A percentile compares a stretch with the other conserved stretches of the same genome.
Conservation (phyloP, 2,329 filamentous ascomycete species). For the Fonsecaea erecta region DNA sequence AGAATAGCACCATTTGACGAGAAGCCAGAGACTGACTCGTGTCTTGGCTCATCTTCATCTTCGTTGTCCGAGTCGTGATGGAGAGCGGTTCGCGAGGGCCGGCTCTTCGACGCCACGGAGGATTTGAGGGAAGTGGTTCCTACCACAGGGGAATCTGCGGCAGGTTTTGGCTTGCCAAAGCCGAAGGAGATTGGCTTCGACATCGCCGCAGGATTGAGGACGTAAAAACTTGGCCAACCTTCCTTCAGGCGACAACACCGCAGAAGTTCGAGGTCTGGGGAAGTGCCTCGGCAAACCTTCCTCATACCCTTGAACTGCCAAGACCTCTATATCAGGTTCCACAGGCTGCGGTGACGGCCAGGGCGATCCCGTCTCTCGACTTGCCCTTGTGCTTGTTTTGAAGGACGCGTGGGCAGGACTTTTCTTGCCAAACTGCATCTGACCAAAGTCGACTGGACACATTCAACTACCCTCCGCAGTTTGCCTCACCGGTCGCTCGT, state of each 20-base stretch:
- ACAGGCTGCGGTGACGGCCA: neutral
- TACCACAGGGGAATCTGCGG: neutral
- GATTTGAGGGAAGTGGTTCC: constrained; percentile 15
- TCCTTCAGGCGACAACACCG: neutral
- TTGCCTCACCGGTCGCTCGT: neutral
- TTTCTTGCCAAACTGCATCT: neutral
- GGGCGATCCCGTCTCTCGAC: neutral
- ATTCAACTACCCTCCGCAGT: neutral
- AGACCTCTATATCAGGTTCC: neutral
- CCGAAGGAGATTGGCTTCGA: constrained; percentile 39
- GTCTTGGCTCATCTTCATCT: constrained; percentile 39
- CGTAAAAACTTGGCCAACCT: neutral
- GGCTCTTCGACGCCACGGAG: neutral
- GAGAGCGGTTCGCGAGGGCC: constrained; percentile 18
- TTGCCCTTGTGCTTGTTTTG: neutral
- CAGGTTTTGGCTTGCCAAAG: constrained; percentile 36
- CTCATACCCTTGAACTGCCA: neutral
- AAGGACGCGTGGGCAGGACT: constrained; percentile 1
- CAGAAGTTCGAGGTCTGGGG: neutral
- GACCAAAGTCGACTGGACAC: neutral
- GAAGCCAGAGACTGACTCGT: constrained; percentile 59
- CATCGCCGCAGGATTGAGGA: constrained; percentile 22
- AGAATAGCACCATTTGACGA: constrained; percentile 55
- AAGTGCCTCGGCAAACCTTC: constrained; percentile 11
- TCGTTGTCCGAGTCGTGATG: constrained; percentile 60